These are phyloP conservation scores for Trichophyton schoenleinii DNA, from an alignment of 2,329 filamentous ascomycete genomes.

Conservation along the genomic window DNA sequence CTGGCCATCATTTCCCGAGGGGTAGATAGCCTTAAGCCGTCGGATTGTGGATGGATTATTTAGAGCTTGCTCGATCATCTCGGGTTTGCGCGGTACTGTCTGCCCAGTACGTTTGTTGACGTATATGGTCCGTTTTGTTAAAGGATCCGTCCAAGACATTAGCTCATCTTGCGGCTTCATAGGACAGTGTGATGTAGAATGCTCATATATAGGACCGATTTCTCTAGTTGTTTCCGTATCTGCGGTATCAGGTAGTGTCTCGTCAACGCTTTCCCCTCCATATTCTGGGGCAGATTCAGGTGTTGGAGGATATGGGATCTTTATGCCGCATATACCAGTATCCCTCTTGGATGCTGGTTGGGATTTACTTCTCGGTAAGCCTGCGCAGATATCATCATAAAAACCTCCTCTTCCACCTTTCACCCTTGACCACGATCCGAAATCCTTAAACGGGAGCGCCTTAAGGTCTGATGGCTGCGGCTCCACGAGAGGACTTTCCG, in stretches of 20 bases:
- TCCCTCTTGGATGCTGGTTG: background rate
- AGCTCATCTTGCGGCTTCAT: slow-evolving; percentile 18
- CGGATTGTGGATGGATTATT: background rate
- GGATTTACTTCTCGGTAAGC: slow-evolving; percentile 11
- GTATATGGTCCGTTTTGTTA: slow-evolving; percentile 31
- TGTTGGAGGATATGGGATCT: background rate
- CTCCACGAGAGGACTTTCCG: background rate
- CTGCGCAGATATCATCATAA: slow-evolving; percentile 14
- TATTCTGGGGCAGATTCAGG: no score
- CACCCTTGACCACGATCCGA: slow-evolving; percentile 31
- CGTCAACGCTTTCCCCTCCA: background rate
- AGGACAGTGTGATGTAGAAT: background rate
- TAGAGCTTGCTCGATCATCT: background rate
- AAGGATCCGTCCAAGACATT: slow-evolving; percentile 48
- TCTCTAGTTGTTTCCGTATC: no score
- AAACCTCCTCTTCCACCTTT: slow-evolving; percentile 23
- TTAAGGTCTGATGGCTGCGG: background rate
- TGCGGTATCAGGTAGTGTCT: background rate
- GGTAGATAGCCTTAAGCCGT: background rate
- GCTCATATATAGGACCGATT: background rate
- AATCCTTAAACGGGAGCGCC: slow-evolving; percentile 14
- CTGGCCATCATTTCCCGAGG: no score
- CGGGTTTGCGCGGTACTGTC: slow-evolving; percentile 14
- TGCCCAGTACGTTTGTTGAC: slow-evolving; percentile 27
- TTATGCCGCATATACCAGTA: background rate